phyloP scores from a whole-genome alignment of 1,139 yeast genomes.

The Pneumocystis oryctolagi region DNA sequence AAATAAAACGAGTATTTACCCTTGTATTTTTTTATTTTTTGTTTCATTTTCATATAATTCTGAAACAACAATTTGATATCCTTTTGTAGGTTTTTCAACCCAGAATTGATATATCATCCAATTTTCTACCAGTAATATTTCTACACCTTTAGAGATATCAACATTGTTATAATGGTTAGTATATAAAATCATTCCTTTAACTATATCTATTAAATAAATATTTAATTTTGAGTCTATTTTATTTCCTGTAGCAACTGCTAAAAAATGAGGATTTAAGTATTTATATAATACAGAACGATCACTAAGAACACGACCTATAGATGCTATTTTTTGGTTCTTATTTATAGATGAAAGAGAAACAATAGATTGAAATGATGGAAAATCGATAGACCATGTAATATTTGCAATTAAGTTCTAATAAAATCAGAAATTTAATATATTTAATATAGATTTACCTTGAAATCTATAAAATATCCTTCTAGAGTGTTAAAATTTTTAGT shows the following conservation, averaged over 20 bases:
- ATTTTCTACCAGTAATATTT: slow-evolving; percentile 60
- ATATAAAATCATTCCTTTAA: slow-evolving; percentile 49
- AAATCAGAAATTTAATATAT: slow-evolving; percentile 18
- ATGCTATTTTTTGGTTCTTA: slow-evolving; percentile 35
- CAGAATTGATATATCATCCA: slow-evolving; percentile 65
- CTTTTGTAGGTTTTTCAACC: slow-evolving; percentile 24
- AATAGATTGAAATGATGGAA: slow-evolving; percentile 18
- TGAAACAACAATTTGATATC: slow-evolving; percentile 51
- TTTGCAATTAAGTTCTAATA: slow-evolving; percentile 19
- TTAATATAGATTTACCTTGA: slow-evolving; percentile 12
- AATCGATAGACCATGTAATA: slow-evolving; percentile 29
- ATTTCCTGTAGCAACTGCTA: slow-evolving; percentile 40
- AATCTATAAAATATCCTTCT: background rate
- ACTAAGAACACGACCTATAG: slow-evolving; percentile 57
- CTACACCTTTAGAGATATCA: slow-evolving; percentile 32
- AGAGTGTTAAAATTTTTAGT: background rate
- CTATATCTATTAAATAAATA: slow-evolving; percentile 47
- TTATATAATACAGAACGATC: slow-evolving; percentile 70
- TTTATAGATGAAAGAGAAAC: background rate
- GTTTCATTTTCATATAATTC: slow-evolving; percentile 58
- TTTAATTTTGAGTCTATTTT: slow-evolving; percentile 17
- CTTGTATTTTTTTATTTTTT: slow-evolving; percentile 32
- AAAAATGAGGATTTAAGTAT: slow-evolving; percentile 57
- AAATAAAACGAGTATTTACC: background rate
- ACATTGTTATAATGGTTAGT: slow-evolving; percentile 16